phyloP scores from a whole-genome alignment of 2,329 filamentous ascomycete species.

The Nannizzia gypsea region DNA sequence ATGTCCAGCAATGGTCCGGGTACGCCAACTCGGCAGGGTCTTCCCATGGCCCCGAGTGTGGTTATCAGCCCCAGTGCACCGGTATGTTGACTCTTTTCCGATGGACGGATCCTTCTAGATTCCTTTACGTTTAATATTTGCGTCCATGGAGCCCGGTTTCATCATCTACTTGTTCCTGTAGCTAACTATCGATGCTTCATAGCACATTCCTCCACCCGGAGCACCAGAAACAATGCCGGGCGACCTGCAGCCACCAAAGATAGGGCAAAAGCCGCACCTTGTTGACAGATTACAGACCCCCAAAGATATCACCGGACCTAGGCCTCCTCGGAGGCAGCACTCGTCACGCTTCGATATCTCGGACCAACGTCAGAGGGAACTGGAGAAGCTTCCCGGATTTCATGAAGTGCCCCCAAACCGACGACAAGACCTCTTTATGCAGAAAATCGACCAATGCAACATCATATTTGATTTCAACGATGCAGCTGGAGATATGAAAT shows the following conservation, averaged over 20 bases:
- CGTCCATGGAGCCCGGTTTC: neutral
- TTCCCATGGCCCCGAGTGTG: constrained; percentile 65
- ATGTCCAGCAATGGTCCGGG: constrained; percentile 40
- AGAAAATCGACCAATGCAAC: constrained; percentile 99
- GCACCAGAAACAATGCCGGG: constrained; percentile 96
- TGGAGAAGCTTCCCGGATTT: constrained; percentile 95
- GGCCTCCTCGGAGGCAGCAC: constrained; percentile 92
- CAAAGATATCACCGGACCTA: constrained; percentile 86
- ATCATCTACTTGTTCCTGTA: neutral
- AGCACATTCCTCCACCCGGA: constrained; percentile 88
- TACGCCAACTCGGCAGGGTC: constrained; percentile 52
- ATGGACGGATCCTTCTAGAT: neutral
- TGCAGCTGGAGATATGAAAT: constrained; percentile 96
- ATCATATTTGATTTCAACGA: constrained; percentile 99
- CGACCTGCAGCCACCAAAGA: constrained; percentile 87
- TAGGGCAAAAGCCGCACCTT: constrained; percentile 75
- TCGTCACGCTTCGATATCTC: constrained; percentile 98
- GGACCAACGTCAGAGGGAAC: constrained; percentile 71
- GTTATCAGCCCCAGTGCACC: constrained; percentile 91
- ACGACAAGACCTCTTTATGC: constrained; percentile 95
- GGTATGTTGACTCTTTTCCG: constrained; percentile 43
- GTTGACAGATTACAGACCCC: constrained; percentile 86
- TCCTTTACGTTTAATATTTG: neutral
- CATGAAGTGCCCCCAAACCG: constrained; percentile 94
- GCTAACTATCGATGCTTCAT: constrained; percentile 8